Conservation (phyloP, 352 stramenopile genomes). For the Aphanomyces cochlioides region DNA sequence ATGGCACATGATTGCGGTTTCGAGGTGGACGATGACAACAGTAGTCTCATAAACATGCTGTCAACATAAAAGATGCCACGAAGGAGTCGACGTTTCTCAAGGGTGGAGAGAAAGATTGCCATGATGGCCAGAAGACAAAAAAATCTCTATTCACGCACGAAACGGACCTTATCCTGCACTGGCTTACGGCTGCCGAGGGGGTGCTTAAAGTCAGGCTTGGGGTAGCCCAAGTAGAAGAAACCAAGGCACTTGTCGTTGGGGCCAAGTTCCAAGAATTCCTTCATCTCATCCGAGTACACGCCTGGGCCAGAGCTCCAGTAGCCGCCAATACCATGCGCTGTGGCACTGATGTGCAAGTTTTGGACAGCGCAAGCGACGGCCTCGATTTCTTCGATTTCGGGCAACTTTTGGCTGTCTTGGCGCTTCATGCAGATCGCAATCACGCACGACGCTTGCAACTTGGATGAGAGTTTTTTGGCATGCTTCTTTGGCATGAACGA, state of each 20-base stretch:
- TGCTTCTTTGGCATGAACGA: slow-evolving; percentile 79
- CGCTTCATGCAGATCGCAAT: slow-evolving; percentile 87
- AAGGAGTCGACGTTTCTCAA: too few species aligned
- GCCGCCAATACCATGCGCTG: slow-evolving; percentile 59
- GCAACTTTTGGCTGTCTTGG: slow-evolving; percentile 72
- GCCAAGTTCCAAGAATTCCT: slow-evolving; percentile 62
- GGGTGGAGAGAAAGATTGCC: too few species aligned
- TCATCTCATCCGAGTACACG: slow-evolving; percentile 73
- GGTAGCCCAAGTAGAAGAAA: slow-evolving; percentile 79
- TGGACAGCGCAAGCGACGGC: slow-evolving; percentile 72
- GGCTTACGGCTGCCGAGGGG: slow-evolving; percentile 57
- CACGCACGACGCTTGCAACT: slow-evolving; percentile 62
- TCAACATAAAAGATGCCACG: too few species aligned
- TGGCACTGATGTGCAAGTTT: slow-evolving; percentile 78
- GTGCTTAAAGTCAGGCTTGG: slow-evolving; percentile 44
- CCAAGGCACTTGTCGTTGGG: slow-evolving; percentile 76
- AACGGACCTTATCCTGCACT: slow-evolving; percentile 75
- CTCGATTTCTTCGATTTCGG: slow-evolving; percentile 78
- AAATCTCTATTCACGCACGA: slow-evolving; percentile 14
- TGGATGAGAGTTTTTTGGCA: slow-evolving; percentile 73
- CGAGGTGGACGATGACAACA: neutral
- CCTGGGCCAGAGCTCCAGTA: slow-evolving; percentile 82
- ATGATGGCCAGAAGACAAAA: neutral
- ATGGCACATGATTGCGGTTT: too few species aligned
- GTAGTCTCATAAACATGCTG: too few species aligned